Conservation (phyloP, 1,284 basidiomycete species). For the Leucoagaricus sp. region DNA sequence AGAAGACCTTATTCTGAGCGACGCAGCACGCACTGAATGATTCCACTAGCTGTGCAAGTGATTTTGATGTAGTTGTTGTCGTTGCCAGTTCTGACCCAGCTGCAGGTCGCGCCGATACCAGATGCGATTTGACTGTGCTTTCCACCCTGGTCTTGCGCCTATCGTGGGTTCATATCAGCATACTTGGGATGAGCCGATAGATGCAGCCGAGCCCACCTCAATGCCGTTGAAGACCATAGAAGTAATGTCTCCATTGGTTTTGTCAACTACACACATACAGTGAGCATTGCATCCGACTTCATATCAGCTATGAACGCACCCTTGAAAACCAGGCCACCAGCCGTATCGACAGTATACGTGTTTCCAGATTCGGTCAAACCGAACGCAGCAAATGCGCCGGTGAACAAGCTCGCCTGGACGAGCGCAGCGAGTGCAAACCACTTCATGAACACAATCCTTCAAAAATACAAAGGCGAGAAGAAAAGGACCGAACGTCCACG, state of each 20-base stretch:
- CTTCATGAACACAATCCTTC: constrained; percentile 6
- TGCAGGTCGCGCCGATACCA: constrained; percentile 35
- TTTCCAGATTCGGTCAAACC: constrained; percentile 28
- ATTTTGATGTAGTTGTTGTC: constrained; percentile 36
- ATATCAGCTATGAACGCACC: constrained; percentile 17
- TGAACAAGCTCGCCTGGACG: constrained; percentile 5
- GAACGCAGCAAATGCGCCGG: constrained; percentile 19
- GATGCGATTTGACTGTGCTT: constrained; percentile 35
- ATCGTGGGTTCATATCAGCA: background rate
- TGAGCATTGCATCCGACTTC: background rate
- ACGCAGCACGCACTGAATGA: constrained; percentile 28
- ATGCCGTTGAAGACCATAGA: constrained; percentile 38
- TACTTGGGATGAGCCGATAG: background rate
- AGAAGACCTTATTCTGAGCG: background rate
- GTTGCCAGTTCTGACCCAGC: constrained; percentile 28
- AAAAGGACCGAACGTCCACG: too few species aligned
- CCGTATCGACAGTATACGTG: constrained; percentile 26
- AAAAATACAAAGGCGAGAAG: background rate
- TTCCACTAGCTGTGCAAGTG: constrained; percentile 32
- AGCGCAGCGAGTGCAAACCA: constrained; percentile 1
- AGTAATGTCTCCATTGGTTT: constrained; percentile 33
- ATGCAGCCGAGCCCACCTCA: constrained; percentile 21
- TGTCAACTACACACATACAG: constrained; percentile 22
- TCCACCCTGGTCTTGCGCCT: constrained; percentile 30
- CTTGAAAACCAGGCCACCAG: constrained; percentile 29